A percentile compares a stretch with the other conserved stretches of the same genome.
Evolutionary conservation across 768 basidiomycete genomes (phyloP).

Genomic region (Trichaptum fuscoviolaceum): DNA sequence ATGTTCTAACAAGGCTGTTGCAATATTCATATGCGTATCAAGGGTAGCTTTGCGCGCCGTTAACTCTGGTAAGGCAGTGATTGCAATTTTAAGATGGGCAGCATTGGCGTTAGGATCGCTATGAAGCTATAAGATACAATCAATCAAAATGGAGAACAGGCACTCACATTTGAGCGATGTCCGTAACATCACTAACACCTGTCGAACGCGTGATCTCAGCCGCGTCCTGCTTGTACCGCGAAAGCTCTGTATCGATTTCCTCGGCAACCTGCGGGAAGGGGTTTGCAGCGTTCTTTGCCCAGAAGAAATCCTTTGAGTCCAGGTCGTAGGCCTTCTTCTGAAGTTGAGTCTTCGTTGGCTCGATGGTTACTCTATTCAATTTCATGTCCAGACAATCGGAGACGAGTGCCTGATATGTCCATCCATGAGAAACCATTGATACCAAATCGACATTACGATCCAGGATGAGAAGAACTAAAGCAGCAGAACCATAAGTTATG

Average conservation of each 20-base stretch:
- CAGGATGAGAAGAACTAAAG: conserved; percentile 81
- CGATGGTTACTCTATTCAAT: conserved; percentile 88
- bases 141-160: not conserved
- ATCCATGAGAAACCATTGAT: conserved; percentile 91
- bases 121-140: conserved; percentile 8
- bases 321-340: conserved; percentile 89
- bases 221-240: conserved; percentile 91
- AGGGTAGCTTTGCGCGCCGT: conserved; percentile 95
- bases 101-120: conserved; percentile 93
- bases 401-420: conserved; percentile 98
- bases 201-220: conserved; percentile 96
- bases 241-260: conserved; percentile 90
- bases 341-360: conserved; percentile 42
- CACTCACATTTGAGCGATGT: conserved; percentile 87
- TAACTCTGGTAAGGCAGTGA: conserved; percentile 93
- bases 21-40: conserved; percentile 99
- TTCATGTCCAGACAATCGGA: conserved; percentile 98
- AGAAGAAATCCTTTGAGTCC: conserved; percentile 98
- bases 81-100: conserved; percentile 91
- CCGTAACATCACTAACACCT: conserved; percentile 92
- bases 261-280: conserved; percentile 99
- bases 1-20: conserved; percentile 88
- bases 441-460: conserved; percentile 95
- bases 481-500: conserved; percentile 13
- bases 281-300: conserved; percentile 92